These are phyloP conservation scores for Aspergillus sp. DNA, from an alignment of 2,329 filamentous ascomycete genomes.

Conservation along the genomic window DNA sequence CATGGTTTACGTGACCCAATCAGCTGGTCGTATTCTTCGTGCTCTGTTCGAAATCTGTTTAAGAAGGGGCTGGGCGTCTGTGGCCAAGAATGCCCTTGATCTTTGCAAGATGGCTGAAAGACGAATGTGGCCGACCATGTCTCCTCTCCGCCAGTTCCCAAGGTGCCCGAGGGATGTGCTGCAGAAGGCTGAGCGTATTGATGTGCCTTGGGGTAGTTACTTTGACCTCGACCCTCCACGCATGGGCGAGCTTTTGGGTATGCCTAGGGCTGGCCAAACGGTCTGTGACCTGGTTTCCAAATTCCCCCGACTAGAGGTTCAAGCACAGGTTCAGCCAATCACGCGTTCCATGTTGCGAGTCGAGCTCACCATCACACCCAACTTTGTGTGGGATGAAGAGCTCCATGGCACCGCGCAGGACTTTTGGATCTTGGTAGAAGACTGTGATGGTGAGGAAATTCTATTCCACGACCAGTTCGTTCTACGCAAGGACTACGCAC, in stretches of 20 bases:
- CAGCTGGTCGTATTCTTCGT: conserved; percentile 90
- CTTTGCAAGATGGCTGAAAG: conserved; percentile 99
- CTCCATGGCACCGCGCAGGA: conserved; percentile 86
- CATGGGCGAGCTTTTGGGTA: conserved; percentile 91
- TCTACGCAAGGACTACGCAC: conserved; percentile 84
- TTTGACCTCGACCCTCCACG: conserved; percentile 95
- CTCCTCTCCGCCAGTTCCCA: conserved; percentile 88
- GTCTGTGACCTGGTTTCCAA: conserved; percentile 88
- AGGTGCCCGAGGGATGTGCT: conserved; percentile 82
- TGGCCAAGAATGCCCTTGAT: conserved; percentile 88
- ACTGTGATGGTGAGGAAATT: conserved; percentile 95
- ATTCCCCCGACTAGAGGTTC: conserved; percentile 89
- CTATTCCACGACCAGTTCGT: conserved; percentile 94
- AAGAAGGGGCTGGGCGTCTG: conserved; percentile 93
- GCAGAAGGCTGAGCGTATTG: conserved; percentile 90
- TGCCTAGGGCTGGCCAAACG: conserved; percentile 83
- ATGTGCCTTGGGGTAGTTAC: conserved; percentile 90
- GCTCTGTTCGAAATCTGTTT: conserved; percentile 97
- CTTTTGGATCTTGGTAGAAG: conserved; percentile 97
- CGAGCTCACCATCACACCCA: conserved; percentile 88
- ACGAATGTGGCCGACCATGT: conserved; percentile 99
- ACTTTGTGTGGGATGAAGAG: conserved; percentile 92
- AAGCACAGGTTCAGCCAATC: conserved; percentile 92
- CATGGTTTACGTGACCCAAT: conserved; percentile 98
- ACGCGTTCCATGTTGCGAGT: conserved; percentile 91